These are phyloP conservation scores for Boletellus ananas DNA, from an alignment of 768 basidiomycete species.

Conservation along the genomic window DNA sequence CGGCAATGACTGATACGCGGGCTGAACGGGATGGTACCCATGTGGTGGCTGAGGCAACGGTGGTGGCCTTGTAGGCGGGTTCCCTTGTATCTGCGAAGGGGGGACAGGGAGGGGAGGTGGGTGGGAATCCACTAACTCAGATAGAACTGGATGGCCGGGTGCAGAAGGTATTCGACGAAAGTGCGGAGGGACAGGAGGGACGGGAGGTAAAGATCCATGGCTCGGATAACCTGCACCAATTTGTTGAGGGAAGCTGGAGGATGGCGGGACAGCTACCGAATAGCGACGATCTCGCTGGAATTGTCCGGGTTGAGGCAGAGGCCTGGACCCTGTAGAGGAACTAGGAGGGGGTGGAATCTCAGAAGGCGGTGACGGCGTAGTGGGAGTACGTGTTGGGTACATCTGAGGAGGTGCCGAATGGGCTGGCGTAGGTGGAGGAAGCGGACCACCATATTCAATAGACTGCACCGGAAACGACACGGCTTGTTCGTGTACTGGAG, in stretches of 20 bases:
- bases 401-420: constrained; percentile 26
- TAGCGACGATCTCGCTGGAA: constrained; percentile 29
- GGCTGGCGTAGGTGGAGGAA: constrained; percentile 19
- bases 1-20: constrained; percentile 34
- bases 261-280: constrained; percentile 27
- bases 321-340: constrained; percentile 24
- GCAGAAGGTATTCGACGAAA: constrained; percentile 31
- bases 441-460: constrained; percentile 20
- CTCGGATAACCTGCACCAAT: constrained; percentile 13
- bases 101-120: constrained; percentile 28
- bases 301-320: constrained; percentile 31
- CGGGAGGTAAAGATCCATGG: constrained; percentile 16
- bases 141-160: constrained; percentile 23
- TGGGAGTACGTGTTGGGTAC: constrained; percentile 15
- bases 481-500: constrained; percentile 19
- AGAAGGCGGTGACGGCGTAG: constrained; percentile 26
- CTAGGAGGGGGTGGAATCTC: constrained; percentile 11
- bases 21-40: constrained; percentile 41
- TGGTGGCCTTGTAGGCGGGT: constrained; percentile 38
- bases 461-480: constrained; percentile 23
- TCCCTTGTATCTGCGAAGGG: constrained; percentile 22
- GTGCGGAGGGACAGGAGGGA: constrained; percentile 29
- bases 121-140: constrained; percentile 16
- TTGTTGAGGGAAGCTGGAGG: constrained; percentile 32
- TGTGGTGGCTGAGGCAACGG: constrained; percentile 51